These are phyloP conservation scores for Diutina sp. DNA, from an alignment of 1,139 yeast species.

Conservation along the genomic window DNA sequence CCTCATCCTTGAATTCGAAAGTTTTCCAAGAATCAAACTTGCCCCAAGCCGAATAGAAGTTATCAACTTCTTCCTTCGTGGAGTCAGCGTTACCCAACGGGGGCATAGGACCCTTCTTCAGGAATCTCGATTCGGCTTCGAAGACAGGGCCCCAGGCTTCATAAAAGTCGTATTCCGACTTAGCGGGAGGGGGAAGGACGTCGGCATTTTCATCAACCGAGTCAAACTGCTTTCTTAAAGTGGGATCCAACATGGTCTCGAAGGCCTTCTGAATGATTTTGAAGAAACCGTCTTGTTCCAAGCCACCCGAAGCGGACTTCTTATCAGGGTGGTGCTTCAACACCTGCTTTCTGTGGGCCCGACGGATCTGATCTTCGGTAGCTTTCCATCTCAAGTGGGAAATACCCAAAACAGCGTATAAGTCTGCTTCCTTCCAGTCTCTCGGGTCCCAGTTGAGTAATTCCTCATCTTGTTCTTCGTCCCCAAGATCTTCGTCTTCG, in stretches of 20 bases:
- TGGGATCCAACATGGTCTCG: conserved; percentile 78
- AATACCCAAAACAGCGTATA: conserved; percentile 91
- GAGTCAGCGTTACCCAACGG: conserved; percentile 56
- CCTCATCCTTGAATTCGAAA: conserved; percentile 96
- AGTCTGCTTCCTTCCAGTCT: conserved; percentile 96
- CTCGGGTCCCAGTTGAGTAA: conserved; percentile 85
- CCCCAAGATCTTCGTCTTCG: conserved; percentile 61
- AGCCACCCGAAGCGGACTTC: conserved; percentile 75
- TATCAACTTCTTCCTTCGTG: conserved; percentile 74
- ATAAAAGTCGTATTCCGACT: conserved; percentile 61
- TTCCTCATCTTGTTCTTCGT: conserved; percentile 69
- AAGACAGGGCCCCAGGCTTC: conserved; percentile 92
- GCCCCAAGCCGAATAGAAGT: conserved; percentile 85
- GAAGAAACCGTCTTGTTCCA: conserved; percentile 94
- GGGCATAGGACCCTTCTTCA: conserved; percentile 85
- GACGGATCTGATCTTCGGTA: conserved; percentile 84
- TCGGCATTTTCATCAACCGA: conserved; percentile 88
- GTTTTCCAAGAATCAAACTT: conserved; percentile 98
- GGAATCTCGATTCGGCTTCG: conserved; percentile 82
- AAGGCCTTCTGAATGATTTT: conserved; percentile 95
- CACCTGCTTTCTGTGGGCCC: conserved; percentile 95
- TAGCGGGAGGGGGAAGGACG: conserved; percentile 65
- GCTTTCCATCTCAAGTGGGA: conserved; percentile 87
- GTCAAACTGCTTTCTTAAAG: conserved; percentile 85
- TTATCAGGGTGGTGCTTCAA: conserved; percentile 97